Base-by-base conservation (phyloP, 805 yeast species). In the Candida nitratophila region DNA sequence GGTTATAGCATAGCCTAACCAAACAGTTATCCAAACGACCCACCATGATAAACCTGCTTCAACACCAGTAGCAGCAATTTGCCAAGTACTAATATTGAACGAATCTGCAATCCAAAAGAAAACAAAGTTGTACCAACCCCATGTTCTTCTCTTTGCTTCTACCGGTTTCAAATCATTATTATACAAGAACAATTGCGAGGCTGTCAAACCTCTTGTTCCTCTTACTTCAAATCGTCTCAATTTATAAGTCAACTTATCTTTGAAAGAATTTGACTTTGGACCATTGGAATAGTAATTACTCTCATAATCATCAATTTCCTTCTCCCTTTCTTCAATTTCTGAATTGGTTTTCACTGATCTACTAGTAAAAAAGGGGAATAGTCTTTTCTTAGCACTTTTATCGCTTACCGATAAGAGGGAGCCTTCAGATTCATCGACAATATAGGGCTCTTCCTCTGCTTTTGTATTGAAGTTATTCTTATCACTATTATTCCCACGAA, bases 101-200 rank as follows among this genome's bases (percentile, higher is more conserved):
- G 95, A 81, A 60, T 88, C 96, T 0, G 96, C 88, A 46, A 88
- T 62, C 96, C 96, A 88, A 54, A 86, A 84, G 50, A 76, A 79
- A 12, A 83, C 81, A 59, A 68, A 88, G 61, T 86, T 86, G 61
- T 69, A 80, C 95, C 95, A 85, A 26, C 76, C 66, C 96, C 96
- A 88, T n/a, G 76, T 74, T 55, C 96, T 71, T 55, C 95, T 77
- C 4, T 66, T 75, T 15, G 64, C 71, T 57, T 86, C 91, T 3
- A 87, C 88, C 0, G 96, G 96, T 50, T 78, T 76, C 54, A 88
- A 70, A 65, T 88, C 96, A 52, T 73, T 70, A 63, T 87, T 87
- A 57, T 73, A 76, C 33, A 88, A 70, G 54, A 84, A 88, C 49
- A 82, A 68, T 55, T 86, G 86, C 2, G 77, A 52, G 3, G 77